phyloP scores from a whole-genome alignment of 2,329 filamentous ascomycete species.

The Xylariaceae sp. region DNA sequence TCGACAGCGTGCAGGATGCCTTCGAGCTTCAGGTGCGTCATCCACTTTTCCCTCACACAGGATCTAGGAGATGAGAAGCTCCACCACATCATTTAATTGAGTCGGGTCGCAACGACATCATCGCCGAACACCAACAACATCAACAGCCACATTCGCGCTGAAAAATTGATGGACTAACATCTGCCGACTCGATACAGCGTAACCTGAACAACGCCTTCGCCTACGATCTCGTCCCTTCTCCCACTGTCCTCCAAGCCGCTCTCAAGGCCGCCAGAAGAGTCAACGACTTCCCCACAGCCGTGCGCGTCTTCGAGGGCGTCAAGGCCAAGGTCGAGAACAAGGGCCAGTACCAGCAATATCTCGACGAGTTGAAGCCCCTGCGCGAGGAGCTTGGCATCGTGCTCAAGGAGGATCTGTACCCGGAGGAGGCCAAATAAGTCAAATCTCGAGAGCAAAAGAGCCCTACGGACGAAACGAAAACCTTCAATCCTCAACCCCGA shows the following conservation, averaged over 20 bases:
- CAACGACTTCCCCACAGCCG: constrained; percentile 97
- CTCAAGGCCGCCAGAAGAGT: constrained; percentile 91
- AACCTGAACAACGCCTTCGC: constrained; percentile 96
- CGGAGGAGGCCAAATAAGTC: constrained; percentile 50
- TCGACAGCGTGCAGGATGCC: constrained; percentile 94
- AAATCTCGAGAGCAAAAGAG: constrained; percentile 1
- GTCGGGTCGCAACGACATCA: no score
- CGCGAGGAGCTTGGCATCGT: constrained; percentile 89
- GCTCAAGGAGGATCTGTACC: constrained; percentile 91
- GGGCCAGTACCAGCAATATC: constrained; percentile 93
- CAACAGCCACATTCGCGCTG: no score
- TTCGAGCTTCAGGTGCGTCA: constrained; percentile 92
- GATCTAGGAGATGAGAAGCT: no score
- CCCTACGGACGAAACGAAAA: constrained; percentile 4
- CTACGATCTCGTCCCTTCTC: constrained; percentile 97
- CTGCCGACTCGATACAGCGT: constrained; percentile 33
- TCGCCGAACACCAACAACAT: no score
- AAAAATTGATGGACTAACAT: constrained; percentile 14
- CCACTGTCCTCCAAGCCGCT: constrained; percentile 84
- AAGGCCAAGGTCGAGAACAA: constrained; percentile 99
- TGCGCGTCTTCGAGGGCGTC: constrained; percentile 98
- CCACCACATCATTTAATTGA: no score
- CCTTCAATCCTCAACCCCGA: constrained; percentile 8
- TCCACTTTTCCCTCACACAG: constrained; percentile 5
- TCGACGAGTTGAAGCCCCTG: constrained; percentile 86